Evolutionary conservation across 1,284 basidiomycete species (phyloP).

Genomic region (Irpex sp.): DNA sequence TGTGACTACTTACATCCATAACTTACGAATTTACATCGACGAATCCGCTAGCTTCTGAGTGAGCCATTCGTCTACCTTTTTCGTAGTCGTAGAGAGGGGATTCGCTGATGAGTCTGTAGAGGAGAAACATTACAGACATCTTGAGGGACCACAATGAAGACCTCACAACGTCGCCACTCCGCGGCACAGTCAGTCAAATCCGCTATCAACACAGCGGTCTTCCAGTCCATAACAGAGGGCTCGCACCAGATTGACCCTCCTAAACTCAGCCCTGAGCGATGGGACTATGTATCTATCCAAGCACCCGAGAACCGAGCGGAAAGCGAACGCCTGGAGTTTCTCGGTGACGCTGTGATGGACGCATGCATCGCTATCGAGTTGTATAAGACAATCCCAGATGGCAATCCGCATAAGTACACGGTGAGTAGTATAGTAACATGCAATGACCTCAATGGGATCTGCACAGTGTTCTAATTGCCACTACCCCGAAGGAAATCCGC

Average conservation of each 20-base stretch:
- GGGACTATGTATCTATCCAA: slow-evolving; percentile 11
- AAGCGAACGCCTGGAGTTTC: slow-evolving; percentile 31
- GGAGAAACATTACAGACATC: neutral
- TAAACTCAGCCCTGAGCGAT: slow-evolving; percentile 12
- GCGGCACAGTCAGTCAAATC: neutral
- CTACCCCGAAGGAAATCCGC: slow-evolving; percentile 2
- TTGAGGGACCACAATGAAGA: neutral
- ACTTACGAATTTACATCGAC: too few species aligned
- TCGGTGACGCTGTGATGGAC: slow-evolving; percentile 32
- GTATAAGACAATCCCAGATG: slow-evolving; percentile 24
- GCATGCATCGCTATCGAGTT: slow-evolving; percentile 27
- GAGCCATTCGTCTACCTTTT: too few species aligned
- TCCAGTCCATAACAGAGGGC: slow-evolving; percentile 1
- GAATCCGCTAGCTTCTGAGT: too few species aligned
- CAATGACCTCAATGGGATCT: too few species aligned
- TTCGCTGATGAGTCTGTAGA: neutral
- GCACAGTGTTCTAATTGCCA: too few species aligned
- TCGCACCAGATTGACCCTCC: slow-evolving; percentile 10
- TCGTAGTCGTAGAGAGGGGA: too few species aligned
- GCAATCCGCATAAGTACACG: slow-evolving; percentile 27
- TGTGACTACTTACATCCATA: too few species aligned
- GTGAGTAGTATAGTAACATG: slow-evolving; percentile 17
- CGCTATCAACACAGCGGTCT: slow-evolving; percentile 8
- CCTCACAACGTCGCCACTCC: neutral
- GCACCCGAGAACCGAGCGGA: slow-evolving; percentile 13